Conservation (phyloP, 2,329 filamentous ascomycete genomes). For the Cadophora malorum region DNA sequence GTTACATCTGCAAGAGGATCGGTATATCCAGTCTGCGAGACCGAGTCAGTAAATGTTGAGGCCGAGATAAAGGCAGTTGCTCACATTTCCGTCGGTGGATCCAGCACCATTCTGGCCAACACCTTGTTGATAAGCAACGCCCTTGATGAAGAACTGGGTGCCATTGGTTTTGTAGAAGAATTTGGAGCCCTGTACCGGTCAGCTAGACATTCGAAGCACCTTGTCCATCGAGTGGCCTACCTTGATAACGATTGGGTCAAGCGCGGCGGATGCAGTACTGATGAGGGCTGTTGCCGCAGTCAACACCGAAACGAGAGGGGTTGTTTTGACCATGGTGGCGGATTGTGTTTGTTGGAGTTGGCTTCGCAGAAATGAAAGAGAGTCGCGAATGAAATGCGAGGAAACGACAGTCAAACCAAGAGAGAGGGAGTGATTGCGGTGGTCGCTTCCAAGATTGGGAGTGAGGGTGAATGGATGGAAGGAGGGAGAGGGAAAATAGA, state of each 20-base stretch:
- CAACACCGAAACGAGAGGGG: slow-evolving; percentile 31
- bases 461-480: neutral
- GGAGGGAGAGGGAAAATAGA: neutral
- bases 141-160: slow-evolving; percentile 90
- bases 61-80: neutral
- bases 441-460: slow-evolving; percentile 13
- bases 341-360: slow-evolving; percentile 10
- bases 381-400: neutral
- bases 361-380: slow-evolving; percentile 5
- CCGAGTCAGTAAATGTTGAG: slow-evolving; percentile 6
- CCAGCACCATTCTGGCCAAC: slow-evolving; percentile 55
- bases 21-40: slow-evolving; percentile 46
- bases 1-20: slow-evolving; percentile 79
- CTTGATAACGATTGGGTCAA: slow-evolving; percentile 59
- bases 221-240: slow-evolving; percentile 29
- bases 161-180: slow-evolving; percentile 56
- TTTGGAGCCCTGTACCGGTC: slow-evolving; percentile 39
- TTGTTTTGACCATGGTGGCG: slow-evolving; percentile 24
- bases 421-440: slow-evolving; percentile 10
- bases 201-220: neutral
- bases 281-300: slow-evolving; percentile 26
- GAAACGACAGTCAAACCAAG: slow-evolving; percentile 7
- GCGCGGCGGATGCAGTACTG: slow-evolving; percentile 51
- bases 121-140: slow-evolving; percentile 93
- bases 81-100: slow-evolving; percentile 26